These are phyloP conservation scores for Cyberlindnera euphorbiae DNA, from an alignment of 805 yeast genomes.

Conservation along the genomic window DNA sequence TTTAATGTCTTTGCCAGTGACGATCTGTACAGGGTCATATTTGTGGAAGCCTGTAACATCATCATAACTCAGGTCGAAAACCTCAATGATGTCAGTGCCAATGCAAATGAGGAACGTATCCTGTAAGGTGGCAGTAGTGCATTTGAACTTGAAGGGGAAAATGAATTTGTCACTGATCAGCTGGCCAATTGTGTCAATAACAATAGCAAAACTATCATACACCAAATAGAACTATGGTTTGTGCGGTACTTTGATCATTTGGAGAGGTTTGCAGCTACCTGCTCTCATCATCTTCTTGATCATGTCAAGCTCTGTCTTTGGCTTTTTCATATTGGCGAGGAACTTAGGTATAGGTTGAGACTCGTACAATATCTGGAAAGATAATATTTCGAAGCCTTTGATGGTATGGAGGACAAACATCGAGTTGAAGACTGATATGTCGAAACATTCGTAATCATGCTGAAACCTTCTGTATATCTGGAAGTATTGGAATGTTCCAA, in stretches of 20 bases:
- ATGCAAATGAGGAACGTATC: slow-evolving; percentile 48
- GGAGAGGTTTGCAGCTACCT: slow-evolving; percentile 44
- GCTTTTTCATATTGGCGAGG: slow-evolving; percentile 20
- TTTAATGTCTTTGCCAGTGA: slow-evolving; percentile 63
- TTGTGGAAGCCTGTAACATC: slow-evolving; percentile 30
- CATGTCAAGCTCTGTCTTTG: slow-evolving; percentile 30
- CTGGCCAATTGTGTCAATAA: slow-evolving; percentile 54
- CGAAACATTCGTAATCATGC: slow-evolving; percentile 52
- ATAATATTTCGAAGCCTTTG: slow-evolving; percentile 62
- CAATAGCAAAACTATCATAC: slow-evolving; percentile 67
- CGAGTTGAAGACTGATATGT: slow-evolving; percentile 58
- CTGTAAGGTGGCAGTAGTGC: slow-evolving; percentile 36
- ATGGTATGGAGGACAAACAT: slow-evolving; percentile 63
- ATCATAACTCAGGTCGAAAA: slow-evolving; percentile 52
- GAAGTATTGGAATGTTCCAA: slow-evolving; percentile 38
- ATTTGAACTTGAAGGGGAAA: slow-evolving; percentile 38
- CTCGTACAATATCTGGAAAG: slow-evolving; percentile 49
- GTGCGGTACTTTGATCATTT: slow-evolving; percentile 57
- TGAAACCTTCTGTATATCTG: slow-evolving; percentile 43
- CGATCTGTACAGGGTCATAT: slow-evolving; percentile 55
- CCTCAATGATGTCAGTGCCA: slow-evolving; percentile 65
- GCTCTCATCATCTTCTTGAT: slow-evolving; percentile 37
- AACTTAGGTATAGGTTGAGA: slow-evolving; percentile 56
- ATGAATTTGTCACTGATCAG: slow-evolving; percentile 38
- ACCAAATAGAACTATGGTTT: slow-evolving; percentile 53